Evolutionary conservation across 169 alveolate genomes (phyloP), one percentile per base, ranked within the genome.

Genomic region (Eimeria brunetti): DNA sequence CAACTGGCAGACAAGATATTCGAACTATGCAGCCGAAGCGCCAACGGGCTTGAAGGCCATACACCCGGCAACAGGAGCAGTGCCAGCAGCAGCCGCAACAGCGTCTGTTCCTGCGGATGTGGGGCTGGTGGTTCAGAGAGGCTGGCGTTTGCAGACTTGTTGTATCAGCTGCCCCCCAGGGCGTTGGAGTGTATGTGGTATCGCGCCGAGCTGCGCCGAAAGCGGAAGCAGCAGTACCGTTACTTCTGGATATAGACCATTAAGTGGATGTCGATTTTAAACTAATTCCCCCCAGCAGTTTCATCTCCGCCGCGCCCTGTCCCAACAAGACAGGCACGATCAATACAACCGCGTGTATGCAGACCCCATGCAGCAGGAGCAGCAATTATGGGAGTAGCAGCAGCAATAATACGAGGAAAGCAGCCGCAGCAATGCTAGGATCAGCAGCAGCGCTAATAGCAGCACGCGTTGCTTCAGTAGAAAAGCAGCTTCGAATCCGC

Each of bases 111-210:
- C 20, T 49, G 90, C 56, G 36, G 85, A 6, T 46, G 36, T 46
- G 62, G 33, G 8, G 33, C 58, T 22, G 85, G 60, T 38, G 73
- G 18, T 9, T 44, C 67, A 7, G 88, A 41, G 46, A 2, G 49
- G 18, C 38, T 81, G 33, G 12, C 73, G 27, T 81, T 53, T 49
- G 24, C 51, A 16, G 90, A 81, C 18, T 64, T 81, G 90, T 49
- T 81, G 56, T 27, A 81, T 33, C 51, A 27, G 56, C 18, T 81
- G 64, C 90, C 90, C 75, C 90, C 90, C 5, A 81, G 9, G 90
- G 90, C 90, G 51, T 11, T 81, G 75, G 90, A 56, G 90, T 53
- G 73, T 56, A 60, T 81, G 46, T 81, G 90, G 90, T 53, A 53
- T 24, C 18, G 67, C 49, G 27, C 90, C 51, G 90, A 81, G 58